These are phyloP conservation scores for Colletotrichum spaethianum DNA, from an alignment of 2,329 filamentous ascomycete species.

Conservation along the genomic window DNA sequence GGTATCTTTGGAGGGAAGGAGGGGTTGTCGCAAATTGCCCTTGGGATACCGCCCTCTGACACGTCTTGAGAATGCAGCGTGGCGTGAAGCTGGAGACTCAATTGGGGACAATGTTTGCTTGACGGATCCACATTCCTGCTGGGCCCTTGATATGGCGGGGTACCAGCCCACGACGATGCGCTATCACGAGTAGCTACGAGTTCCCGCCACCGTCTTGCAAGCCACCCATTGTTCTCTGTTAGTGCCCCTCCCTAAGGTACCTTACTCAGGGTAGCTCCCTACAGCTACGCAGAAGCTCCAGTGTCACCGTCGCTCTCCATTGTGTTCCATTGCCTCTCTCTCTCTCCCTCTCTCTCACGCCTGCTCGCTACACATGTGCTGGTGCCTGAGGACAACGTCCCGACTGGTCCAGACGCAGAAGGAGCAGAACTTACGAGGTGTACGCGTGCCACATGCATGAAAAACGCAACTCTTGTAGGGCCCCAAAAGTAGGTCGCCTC, in stretches of 20 bases:
- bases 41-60: slow-evolving; percentile 33
- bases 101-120: slow-evolving; percentile 33
- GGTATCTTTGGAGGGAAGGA: slow-evolving; percentile 33
- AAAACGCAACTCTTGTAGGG: neutral
- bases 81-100: slow-evolving; percentile 23
- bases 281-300: neutral
- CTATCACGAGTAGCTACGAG: slow-evolving; percentile 25
- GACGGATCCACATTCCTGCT: slow-evolving; percentile 28
- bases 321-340: neutral
- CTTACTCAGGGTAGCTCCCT: neutral
- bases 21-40: slow-evolving; percentile 39
- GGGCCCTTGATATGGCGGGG: slow-evolving; percentile 27
- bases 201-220: neutral
- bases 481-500: neutral
- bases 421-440: neutral
- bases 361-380: neutral
- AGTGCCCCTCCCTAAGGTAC: slow-evolving; percentile 22
- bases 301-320: neutral
- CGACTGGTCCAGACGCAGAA: neutral
- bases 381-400: slow-evolving; percentile 13
- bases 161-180: slow-evolving; percentile 12
- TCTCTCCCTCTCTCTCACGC: no score
- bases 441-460: neutral
- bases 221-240: slow-evolving; percentile 27
- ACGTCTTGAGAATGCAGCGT: slow-evolving; percentile 34